Base-by-base conservation (phyloP, 192 early-diverging fungal species). In the Chytriomyces hyalinus region DNA sequence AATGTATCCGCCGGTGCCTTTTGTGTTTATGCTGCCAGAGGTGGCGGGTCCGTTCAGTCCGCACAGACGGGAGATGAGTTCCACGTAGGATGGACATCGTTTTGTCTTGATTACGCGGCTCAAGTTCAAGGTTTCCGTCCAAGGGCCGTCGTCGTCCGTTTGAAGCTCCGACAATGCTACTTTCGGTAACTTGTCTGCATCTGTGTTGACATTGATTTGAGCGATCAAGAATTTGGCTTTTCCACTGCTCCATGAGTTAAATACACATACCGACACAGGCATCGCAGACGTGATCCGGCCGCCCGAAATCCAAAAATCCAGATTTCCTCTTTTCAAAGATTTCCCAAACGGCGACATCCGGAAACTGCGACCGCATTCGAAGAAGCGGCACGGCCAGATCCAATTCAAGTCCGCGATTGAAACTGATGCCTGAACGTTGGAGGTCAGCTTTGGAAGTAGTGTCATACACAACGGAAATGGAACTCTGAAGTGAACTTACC, bases 1-100 rank as follows among this genome's bases (percentile, higher is more conserved):
- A 43, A 79, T 79, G 49, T 67, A 74, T 5, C 71, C 78, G 20
- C 78, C 78, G 5, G 77, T 69, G 43, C 77, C 77, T 65, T 70
- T 78, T 36, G 17, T 17, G 11, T 65, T 43, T 48, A 24, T 13
- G 9, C 9, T 26, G 1, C n/a, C 5, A 6, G 63, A 44, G 4
- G 50, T 4, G 11, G 49, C 49, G 9, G 73, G 73, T 7, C 73
- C 73, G 26, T 60, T 66, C 24, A 65, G 20, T 24, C 73, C 73
- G 49, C 73, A 75, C 1, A 75, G 5, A 5, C 49, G 28, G 7
- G 49, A 9, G 36, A 75, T 75, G 36, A 75, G 66, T 28, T 75
- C 62, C 22, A 44, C 7, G 49, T 66, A 62, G 7, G 46, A 49
- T 22, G 73, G 73, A 20, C 73, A 75, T 50, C 46, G n/a, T 49